Conservation (phyloP, 2,329 filamentous ascomycete species). For the Monosporascus sp. region DNA sequence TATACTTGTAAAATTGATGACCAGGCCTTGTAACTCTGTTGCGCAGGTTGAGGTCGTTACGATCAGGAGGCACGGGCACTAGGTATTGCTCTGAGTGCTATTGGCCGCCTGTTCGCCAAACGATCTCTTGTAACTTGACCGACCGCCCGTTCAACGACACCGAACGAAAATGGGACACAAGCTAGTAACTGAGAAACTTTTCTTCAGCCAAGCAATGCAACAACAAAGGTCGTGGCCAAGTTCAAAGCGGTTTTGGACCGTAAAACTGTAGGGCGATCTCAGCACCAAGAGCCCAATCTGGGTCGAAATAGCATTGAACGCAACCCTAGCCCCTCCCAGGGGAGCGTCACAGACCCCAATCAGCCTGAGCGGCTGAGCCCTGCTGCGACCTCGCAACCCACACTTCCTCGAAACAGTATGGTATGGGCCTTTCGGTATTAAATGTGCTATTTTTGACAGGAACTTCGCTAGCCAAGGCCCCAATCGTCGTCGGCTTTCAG, state of each 20-base stretch:
- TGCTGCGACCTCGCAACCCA: background rate
- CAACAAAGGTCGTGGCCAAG: background rate
- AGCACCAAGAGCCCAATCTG: background rate
- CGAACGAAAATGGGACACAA: too few relatives aligned
- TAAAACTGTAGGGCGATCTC: background rate
- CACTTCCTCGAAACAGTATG: background rate
- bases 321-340: rapidly evolving
- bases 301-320: background rate
- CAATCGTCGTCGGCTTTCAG: slow-evolving; percentile 11
- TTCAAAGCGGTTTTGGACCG: background rate
- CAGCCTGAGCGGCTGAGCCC: background rate
- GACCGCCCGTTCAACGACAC: too few relatives aligned
- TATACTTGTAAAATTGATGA: background rate
- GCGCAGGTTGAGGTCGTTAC: too few relatives aligned
- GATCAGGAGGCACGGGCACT: too few relatives aligned
- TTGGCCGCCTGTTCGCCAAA: too few relatives aligned
- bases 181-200: too few relatives aligned
- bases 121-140: too few relatives aligned
- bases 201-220: background rate
- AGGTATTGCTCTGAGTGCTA: too few relatives aligned
- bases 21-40: too few relatives aligned
- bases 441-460: slow-evolving; percentile 4
- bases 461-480: slow-evolving; percentile 5
- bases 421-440: slow-evolving; percentile 1
- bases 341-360: background rate